Percentiles rank a stretch among this genome's conserved stretches.
Conservation (phyloP, 129 eudicot genomes). For the Artemisia tridentata region DNA sequence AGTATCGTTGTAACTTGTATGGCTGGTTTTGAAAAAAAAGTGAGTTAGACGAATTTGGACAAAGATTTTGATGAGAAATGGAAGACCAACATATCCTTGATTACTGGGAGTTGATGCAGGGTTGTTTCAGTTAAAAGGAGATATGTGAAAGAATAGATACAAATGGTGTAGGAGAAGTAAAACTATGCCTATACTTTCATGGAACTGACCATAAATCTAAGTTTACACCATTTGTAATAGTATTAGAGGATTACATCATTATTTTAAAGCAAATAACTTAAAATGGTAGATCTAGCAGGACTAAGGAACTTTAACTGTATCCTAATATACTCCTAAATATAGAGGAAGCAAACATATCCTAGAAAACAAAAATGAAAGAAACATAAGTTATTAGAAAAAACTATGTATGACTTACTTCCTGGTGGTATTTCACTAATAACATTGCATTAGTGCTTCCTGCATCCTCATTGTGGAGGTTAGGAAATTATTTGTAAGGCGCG, state of each 20-base stretch:
- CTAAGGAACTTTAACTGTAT: background rate
- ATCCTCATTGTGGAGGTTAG: too few relatives aligned
- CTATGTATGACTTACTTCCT: too few relatives aligned
- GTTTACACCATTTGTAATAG: slow-evolving; percentile 5
- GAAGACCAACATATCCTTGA: background rate
- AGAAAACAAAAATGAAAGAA: too few relatives aligned
- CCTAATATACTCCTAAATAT: background rate
- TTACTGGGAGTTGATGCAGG: slow-evolving; percentile 1
- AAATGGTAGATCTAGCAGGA: slow-evolving; percentile 8
- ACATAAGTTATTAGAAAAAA: too few relatives aligned
- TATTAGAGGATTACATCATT: slow-evolving; percentile 10
- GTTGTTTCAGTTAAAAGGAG: background rate
- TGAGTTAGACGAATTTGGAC: slow-evolving; percentile 8
- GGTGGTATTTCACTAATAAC: too few relatives aligned
- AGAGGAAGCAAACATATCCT: slow-evolving; percentile 3
- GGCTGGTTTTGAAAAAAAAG: slow-evolving; percentile 13
- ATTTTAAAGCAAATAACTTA: slow-evolving; percentile 3
- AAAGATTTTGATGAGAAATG: slow-evolving; percentile 1
- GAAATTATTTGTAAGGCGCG: too few relatives aligned
- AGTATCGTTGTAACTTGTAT: background rate
- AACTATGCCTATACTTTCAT: background rate
- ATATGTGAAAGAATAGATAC: background rate
- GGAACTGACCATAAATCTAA: slow-evolving; percentile 9
- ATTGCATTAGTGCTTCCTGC: too few relatives aligned
- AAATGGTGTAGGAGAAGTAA: background rate